Base-by-base conservation (phyloP, 768 basidiomycete genomes). In the Mycena metata region DNA sequence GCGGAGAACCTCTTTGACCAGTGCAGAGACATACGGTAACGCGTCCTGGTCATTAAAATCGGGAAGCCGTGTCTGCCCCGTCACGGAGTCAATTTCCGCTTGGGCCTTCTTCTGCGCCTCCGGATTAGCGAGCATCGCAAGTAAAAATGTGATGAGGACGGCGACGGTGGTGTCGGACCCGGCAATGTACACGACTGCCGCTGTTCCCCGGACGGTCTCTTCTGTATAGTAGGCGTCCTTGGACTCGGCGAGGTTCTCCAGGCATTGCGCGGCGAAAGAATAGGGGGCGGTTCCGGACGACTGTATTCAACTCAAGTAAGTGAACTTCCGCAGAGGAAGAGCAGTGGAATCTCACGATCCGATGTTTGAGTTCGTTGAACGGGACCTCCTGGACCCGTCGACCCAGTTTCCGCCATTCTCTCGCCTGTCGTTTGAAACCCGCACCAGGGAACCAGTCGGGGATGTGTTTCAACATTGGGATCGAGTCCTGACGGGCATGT, bases 371-470 rank as follows among this genome's bases (percentile, higher is more conserved):
- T 11, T 66, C 65, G 17, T 57, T 62, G 42, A 69, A 75, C 11
- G 73, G 72, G 11, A 57, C 23, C 6, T 73, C 67, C 10, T 60
- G 26, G 60, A 69, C 67, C 17, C 42, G 39, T 8, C 21, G 52
- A 2, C 42, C 9, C 24, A 67, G 35, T 41, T 45, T 66, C 5
- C 51, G 50, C 70, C 78, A 78, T 46, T 60, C 62, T 43, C 74
- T 75, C 21, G 79, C 81, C 33, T 74, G 64, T 8, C 70, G 73
- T 49, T 79, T 73, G 72, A 84, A 84, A 1, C 76, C 72, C 1
- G 75, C 75, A 1, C 83, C 77, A 23, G 78, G 78, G 9, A 79
- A 60, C 78, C 78, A 79, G 12, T 63, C 67, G 2, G 78, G 78
- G 10, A 79, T 33, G 35, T 78, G 73, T 62, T 74, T 74, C 23